Base-by-base conservation (phyloP, 2,329 filamentous ascomycete species). In the Diaporthe amygdali region DNA sequence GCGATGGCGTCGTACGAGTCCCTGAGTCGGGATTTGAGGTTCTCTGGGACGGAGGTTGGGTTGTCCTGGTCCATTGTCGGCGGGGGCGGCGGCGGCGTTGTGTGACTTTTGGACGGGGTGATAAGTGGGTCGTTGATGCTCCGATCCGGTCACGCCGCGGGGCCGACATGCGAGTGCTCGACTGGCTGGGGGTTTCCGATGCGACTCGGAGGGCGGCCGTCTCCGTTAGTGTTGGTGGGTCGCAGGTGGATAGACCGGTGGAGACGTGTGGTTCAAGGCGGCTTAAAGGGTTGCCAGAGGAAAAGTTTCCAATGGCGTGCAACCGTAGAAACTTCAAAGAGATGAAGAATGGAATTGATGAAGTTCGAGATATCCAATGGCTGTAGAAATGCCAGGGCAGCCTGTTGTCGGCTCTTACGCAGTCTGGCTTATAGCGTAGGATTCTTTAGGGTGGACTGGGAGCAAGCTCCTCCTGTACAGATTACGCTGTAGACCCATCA, bases 1-100 rank as follows among this genome's bases (percentile, higher is more conserved):
- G 82, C 81, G 68, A 85, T 84, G 41, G 76, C 76, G 71, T 84
- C 80, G 75, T 84, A 84, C 2, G 82, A 83, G 5, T 76, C 76
- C 68, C 79, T 80, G 69, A 83, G 56, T 56, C 83, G 81, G n/a
- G 76, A 71, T 73, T 84, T 84, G 72, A 84, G 68, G 71, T 84
- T 74, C 6, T 69, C 55, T 9, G 52, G 71, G 39, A 55, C 55
- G 7, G 32, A 10, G 25, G 22, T 17, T 10, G 34, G 20, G 17
- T 10, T 37, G 22, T 44, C 54, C 64, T 22, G 8, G 25, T n/a
- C 34, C 64, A 67, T 54, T n/a, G 47, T 54, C 22, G 5, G 22
- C 30, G 20, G 2, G 34, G 34, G 32, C n/a, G n/a, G n/a, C n/a
- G n/a, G 7, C 27, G 22, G 9, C n/a, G 17, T 6, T 25, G 10